These are phyloP conservation scores for Metarhizium album DNA, from an alignment of 2,329 filamentous ascomycete species.

Conservation along the genomic window DNA sequence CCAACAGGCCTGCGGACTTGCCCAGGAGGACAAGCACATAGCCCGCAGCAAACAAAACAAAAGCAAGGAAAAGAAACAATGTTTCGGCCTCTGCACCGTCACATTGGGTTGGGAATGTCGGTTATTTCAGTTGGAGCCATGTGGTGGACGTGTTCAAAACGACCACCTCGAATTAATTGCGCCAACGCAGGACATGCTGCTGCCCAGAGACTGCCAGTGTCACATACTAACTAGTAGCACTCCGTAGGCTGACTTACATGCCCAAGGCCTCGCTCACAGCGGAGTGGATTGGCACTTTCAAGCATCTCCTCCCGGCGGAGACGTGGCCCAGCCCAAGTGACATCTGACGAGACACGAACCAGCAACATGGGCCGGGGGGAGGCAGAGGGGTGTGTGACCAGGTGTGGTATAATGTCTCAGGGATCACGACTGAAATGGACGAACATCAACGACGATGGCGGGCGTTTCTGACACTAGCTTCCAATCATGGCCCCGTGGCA, in stretches of 20 bases:
- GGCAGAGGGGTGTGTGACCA: background rate
- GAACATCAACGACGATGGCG: constrained; percentile 2
- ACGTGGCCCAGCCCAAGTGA: background rate
- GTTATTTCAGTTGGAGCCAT: background rate
- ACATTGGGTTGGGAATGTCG: background rate
- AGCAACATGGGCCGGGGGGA: background rate
- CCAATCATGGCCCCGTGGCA: background rate
- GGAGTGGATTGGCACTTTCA: background rate
- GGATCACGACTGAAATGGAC: background rate
- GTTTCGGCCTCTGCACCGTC: background rate
- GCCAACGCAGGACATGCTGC: background rate
- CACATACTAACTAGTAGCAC: too few species aligned
- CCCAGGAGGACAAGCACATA: background rate
- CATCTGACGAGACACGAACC: background rate
- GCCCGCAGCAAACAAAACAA: background rate
- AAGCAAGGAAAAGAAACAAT: background rate
- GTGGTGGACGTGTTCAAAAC: background rate
- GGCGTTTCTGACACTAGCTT: constrained; percentile 2
- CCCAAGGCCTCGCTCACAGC: background rate
- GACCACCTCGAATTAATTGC: background rate
- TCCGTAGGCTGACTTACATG: background rate
- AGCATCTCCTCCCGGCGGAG: background rate
- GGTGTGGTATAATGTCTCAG: constrained; percentile 5
- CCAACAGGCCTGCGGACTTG: background rate
- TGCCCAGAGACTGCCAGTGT: background rate